Percentiles rank a stretch among this genome's conserved stretches.
Conservation (phyloP, 331 rosid species). For the Telfairia occidentalis region DNA sequence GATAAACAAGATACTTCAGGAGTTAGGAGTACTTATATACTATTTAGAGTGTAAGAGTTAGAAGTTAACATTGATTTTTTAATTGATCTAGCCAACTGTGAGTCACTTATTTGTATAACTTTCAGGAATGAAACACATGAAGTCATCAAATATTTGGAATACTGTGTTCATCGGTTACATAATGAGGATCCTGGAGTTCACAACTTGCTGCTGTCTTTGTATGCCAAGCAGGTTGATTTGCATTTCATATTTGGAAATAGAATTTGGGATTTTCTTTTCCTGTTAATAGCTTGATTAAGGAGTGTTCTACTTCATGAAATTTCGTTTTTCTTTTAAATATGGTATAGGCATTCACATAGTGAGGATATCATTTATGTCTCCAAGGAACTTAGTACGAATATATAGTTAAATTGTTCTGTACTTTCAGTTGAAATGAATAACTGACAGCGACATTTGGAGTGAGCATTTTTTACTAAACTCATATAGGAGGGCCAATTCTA, state of each 20-base stretch:
- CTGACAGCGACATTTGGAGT: background rate
- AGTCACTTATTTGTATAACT: constrained; percentile 12
- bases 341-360: background rate
- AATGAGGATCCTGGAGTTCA: constrained; percentile 98
- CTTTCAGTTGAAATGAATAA: background rate
- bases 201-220: constrained; percentile 82
- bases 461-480: background rate
- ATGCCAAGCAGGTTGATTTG: constrained; percentile 79
- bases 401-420: background rate
- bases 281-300: background rate
- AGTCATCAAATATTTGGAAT: constrained; percentile 91
- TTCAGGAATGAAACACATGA: constrained; percentile 97
- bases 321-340: background rate
- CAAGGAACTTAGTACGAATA: background rate
- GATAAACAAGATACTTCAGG: background rate
- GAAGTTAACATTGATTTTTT: background rate
- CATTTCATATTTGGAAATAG: background rate
- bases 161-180: constrained; percentile 79
- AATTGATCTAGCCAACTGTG: background rate
- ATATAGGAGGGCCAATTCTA: background rate
- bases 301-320: background rate
- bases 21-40: background rate
- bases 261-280: background rate
- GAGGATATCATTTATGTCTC: background rate
- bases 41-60: background rate